A percentile compares a stretch with the other conserved stretches of the same genome.
These are phyloP conservation scores for Podochytrium sp. DNA, from an alignment of 192 early-diverging fungal species.

Conservation along the genomic window DNA sequence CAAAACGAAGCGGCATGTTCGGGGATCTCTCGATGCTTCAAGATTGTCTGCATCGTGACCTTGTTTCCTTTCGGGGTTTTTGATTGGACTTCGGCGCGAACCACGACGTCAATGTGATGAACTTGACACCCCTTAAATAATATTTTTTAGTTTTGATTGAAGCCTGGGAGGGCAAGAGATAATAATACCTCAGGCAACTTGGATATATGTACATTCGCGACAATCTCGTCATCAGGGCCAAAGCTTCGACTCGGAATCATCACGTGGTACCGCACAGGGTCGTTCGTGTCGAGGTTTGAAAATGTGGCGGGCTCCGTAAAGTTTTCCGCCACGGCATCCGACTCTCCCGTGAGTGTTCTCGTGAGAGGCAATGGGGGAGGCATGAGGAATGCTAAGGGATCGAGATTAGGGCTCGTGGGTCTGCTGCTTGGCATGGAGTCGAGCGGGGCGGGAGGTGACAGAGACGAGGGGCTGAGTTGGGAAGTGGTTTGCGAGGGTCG, in stretches of 20 bases:
- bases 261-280: conserved; percentile 16
- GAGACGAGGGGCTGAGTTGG: not conserved
- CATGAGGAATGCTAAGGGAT: not conserved
- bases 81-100: not conserved
- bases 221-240: conserved; percentile 24
- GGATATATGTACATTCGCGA: conserved; percentile 25
- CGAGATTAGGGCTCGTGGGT: not conserved
- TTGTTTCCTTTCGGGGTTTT: not conserved
- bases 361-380: not conserved
- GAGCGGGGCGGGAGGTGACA: not conserved
- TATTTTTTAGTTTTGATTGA: not conserved
- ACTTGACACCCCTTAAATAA: conserved; percentile 7
- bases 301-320: conserved; percentile 18
- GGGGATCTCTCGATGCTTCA: conserved; percentile 10
- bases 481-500: not conserved
- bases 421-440: not conserved
- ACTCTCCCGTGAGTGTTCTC: not conserved
- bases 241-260: conserved; percentile 18
- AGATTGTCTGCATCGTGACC: not conserved
- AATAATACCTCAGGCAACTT: conserved; percentile 24
- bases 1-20: not conserved
- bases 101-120: conserved; percentile 12
- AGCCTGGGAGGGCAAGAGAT: too few relatives aligned
- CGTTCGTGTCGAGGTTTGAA: conserved; percentile 13
- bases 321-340: not conserved